Percentiles rank a stretch among this genome's conserved stretches.
Evolutionary conservation across 2,329 filamentous ascomycete species (phyloP).

Genomic region (Tolypocladium ovalisporum): DNA sequence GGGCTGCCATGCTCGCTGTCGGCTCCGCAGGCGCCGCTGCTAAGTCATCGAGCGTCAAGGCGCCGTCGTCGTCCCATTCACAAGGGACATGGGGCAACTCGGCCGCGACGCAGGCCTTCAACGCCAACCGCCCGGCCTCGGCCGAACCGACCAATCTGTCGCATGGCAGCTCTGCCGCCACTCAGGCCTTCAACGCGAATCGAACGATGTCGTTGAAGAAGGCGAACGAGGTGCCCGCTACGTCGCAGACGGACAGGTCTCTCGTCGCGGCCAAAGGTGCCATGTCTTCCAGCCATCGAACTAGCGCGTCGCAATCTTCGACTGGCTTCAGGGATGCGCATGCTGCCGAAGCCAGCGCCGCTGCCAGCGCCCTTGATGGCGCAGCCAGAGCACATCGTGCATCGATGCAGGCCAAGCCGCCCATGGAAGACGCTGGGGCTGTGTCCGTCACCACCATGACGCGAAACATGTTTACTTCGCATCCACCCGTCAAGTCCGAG

Average conservation of each 20-base stretch:
- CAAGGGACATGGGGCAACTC: slow-evolving; percentile 47
- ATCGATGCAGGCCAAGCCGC: slow-evolving; percentile 30
- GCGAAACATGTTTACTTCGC: slow-evolving; percentile 66
- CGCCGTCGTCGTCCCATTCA: slow-evolving; percentile 6
- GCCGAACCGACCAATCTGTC: slow-evolving; percentile 8
- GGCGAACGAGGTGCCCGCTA: slow-evolving; percentile 8
- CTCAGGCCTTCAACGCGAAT: slow-evolving; percentile 26
- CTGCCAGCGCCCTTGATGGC: slow-evolving; percentile 61
- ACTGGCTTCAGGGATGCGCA: slow-evolving; percentile 3
- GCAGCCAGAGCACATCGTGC: slow-evolving; percentile 56
- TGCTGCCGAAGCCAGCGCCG: slow-evolving; percentile 27
- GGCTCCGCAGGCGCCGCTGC: slow-evolving; percentile 23
- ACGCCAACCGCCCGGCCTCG: slow-evolving; percentile 15
- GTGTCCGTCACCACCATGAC: slow-evolving; percentile 57
- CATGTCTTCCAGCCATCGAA: slow-evolving; percentile 36
- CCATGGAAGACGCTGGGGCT: slow-evolving; percentile 52
- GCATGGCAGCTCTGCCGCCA: slow-evolving; percentile 17
- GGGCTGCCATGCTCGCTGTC: slow-evolving; percentile 60
- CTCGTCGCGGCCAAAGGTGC: slow-evolving; percentile 68
- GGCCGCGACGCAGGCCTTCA: slow-evolving; percentile 59
- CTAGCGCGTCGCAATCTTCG: slow-evolving; percentile 1
- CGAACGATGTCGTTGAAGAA: slow-evolving; percentile 16
- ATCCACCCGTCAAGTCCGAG: slow-evolving; percentile 61
- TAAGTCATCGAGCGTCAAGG: slow-evolving; percentile 11
- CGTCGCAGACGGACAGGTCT: slow-evolving; percentile 50